phyloP scores from a whole-genome alignment of 1,284 basidiomycete species.

The Ceratobasidium sp. region DNA sequence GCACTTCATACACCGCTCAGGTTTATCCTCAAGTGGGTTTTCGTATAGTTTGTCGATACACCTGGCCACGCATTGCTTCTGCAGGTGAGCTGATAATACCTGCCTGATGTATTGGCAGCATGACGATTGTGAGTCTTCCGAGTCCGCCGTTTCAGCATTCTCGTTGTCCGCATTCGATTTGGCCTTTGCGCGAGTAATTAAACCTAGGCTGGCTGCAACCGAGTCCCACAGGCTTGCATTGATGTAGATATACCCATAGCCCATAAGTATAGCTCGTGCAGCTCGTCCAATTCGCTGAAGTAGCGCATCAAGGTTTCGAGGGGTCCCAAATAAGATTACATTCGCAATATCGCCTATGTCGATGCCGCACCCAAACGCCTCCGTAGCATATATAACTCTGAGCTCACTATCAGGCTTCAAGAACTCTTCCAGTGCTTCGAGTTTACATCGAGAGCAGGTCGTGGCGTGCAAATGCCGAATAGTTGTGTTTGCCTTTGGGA shows the following conservation, averaged over 20 bases:
- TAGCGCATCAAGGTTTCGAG: background rate
- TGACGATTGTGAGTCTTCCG: background rate
- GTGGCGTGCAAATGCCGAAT: constrained; percentile 9
- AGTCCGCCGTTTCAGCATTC: background rate
- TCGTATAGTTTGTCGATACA: background rate
- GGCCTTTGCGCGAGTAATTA: no score
- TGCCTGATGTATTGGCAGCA: background rate
- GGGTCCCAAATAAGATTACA: constrained; percentile 4
- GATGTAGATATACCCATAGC: background rate
- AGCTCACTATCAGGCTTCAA: background rate
- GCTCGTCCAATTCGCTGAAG: background rate
- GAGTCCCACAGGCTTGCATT: constrained; percentile 8
- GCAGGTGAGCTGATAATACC: constrained; percentile 2
- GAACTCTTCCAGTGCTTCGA: background rate
- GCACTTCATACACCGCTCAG: background rate
- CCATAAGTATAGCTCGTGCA: background rate
- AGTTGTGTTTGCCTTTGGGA: background rate
- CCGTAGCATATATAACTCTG: background rate
- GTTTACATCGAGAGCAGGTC: background rate
- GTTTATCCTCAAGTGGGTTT: background rate
- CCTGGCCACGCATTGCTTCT: background rate
- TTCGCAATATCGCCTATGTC: background rate
- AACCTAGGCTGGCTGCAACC: background rate
- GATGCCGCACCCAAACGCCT: constrained; percentile 12
- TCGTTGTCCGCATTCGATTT: background rate